Evolutionary conservation across 352 stramenopile species (phyloP).

Genomic region (Pseudoperonospora humuli): DNA sequence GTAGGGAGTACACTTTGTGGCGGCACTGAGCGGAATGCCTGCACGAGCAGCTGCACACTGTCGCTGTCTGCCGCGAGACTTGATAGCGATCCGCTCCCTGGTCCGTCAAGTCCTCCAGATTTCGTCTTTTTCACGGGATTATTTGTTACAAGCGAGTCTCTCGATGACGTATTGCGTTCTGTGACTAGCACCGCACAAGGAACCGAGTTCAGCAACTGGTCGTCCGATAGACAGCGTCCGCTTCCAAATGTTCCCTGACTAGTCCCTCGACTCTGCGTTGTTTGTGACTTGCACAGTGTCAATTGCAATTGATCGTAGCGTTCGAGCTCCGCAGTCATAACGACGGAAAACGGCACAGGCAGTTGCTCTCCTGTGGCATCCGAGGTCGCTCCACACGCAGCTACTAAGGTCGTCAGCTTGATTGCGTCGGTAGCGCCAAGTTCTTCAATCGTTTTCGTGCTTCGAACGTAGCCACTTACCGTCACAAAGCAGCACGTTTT

Average conservation of each 20-base stretch:
- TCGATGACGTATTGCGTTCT: conserved; percentile 36
- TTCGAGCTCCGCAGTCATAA: conserved; percentile 47
- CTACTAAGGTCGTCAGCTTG: conserved; percentile 40
- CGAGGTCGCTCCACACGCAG: conserved; percentile 16
- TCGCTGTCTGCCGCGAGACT: conserved; percentile 25
- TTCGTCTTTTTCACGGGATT: conserved; percentile 6
- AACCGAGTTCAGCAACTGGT: conserved; percentile 37
- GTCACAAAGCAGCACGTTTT: conserved; percentile 44
- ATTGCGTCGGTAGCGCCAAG: conserved; percentile 55
- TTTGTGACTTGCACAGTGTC: conserved; percentile 46
- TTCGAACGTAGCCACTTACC: conserved; percentile 38
- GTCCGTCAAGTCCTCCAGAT: not conserved
- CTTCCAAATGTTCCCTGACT: conserved; percentile 41
- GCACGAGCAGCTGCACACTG: conserved; percentile 41
- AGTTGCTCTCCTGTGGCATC: conserved; percentile 14
- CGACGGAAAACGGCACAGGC: conserved; percentile 48
- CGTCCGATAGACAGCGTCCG: conserved; percentile 45
- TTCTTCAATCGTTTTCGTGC: conserved; percentile 39
- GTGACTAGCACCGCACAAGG: conserved; percentile 38
- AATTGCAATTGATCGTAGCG: conserved; percentile 57
- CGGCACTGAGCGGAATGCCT: conserved; percentile 39
- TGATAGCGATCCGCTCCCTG: conserved; percentile 7
- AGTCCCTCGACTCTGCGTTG: conserved; percentile 36
- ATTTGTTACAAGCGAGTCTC: conserved; percentile 21
- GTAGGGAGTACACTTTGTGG: conserved; percentile 49